phyloP scores from a whole-genome alignment of 1,139 yeast genomes.

The Pichia sp. region DNA sequence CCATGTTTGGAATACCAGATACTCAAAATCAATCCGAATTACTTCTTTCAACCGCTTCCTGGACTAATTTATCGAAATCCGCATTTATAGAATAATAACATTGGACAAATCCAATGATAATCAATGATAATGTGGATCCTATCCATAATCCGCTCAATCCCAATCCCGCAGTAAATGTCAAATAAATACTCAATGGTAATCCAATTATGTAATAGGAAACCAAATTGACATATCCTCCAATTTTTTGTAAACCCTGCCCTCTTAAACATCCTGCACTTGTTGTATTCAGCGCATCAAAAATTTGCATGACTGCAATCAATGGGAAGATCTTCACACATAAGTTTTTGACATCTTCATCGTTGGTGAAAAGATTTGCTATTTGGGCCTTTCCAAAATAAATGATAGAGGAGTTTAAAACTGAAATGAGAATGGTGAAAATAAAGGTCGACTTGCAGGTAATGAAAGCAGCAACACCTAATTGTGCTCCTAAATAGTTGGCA shows the following conservation, averaged over 20 bases:
- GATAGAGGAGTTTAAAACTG: slow-evolving; percentile 33
- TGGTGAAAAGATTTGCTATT: slow-evolving; percentile 25
- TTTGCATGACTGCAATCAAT: slow-evolving; percentile 46
- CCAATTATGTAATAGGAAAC: slow-evolving; percentile 46
- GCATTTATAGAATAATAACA: slow-evolving; percentile 41
- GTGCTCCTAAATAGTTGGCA: slow-evolving; percentile 53
- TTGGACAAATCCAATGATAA: slow-evolving; percentile 46
- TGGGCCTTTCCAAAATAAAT: slow-evolving; percentile 31
- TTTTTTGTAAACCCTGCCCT: slow-evolving; percentile 53
- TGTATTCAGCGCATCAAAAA: slow-evolving; percentile 50
- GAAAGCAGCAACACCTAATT: slow-evolving; percentile 37
- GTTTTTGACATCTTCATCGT: slow-evolving; percentile 31
- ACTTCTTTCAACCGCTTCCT: slow-evolving; percentile 37
- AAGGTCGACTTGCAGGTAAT: slow-evolving; percentile 39
- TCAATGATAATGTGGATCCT: slow-evolving; percentile 43
- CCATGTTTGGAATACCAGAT: not conserved
- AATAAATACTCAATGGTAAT: slow-evolving; percentile 39
- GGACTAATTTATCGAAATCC: slow-evolving; percentile 45
- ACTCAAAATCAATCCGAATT: slow-evolving; percentile 15
- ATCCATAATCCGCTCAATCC: slow-evolving; percentile 46
- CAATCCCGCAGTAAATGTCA: slow-evolving; percentile 31
- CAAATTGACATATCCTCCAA: slow-evolving; percentile 50
- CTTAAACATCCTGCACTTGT: slow-evolving; percentile 53
- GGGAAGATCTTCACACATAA: slow-evolving; percentile 39
- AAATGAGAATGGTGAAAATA: slow-evolving; percentile 35